Conservation (phyloP, 345 rosid species). For the Hirschfeldia incana region DNA sequence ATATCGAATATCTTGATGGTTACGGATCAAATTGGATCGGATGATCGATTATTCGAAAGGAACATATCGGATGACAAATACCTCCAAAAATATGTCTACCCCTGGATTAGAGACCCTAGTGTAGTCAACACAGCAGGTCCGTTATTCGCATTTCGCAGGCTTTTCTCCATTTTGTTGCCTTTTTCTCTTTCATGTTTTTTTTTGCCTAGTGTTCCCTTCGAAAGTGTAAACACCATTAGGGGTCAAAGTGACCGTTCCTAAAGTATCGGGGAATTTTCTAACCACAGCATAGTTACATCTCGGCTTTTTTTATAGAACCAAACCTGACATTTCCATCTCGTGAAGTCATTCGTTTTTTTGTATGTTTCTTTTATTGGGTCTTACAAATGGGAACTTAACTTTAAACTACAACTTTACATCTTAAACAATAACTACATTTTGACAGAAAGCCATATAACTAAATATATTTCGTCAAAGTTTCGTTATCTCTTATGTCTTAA, state of each 20-base stretch:
- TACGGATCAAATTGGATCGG: too few relatives aligned
- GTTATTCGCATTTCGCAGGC: constrained; percentile 28
- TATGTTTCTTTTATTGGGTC: background rate
- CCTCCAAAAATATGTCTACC: too few relatives aligned
- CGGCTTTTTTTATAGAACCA: constrained; percentile 6
- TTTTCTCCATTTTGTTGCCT: background rate
- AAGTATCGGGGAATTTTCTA: constrained; percentile 25
- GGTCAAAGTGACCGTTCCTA: constrained; percentile 21
- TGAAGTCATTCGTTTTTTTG: constrained; percentile 17
- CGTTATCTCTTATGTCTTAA: constrained; percentile 28
- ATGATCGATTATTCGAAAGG: too few relatives aligned
- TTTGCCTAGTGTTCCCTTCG: constrained; percentile 2
- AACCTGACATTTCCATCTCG: constrained; percentile 24
- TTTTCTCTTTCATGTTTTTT: background rate
- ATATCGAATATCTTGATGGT: too few relatives aligned
- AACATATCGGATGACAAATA: too few relatives aligned
- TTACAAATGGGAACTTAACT: constrained; percentile 35
- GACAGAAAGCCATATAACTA: constrained; percentile 9
- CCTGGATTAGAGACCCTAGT: background rate
- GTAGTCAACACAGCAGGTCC: constrained; percentile 22
- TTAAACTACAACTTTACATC: constrained; percentile 15
- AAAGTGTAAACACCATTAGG: background rate
- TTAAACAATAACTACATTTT: constrained; percentile 14
- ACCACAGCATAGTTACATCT: constrained; percentile 3
- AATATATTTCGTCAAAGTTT: constrained; percentile 27